Conservation (phyloP, 2,329 filamentous ascomycete species). For the Epichloe sp. region DNA sequence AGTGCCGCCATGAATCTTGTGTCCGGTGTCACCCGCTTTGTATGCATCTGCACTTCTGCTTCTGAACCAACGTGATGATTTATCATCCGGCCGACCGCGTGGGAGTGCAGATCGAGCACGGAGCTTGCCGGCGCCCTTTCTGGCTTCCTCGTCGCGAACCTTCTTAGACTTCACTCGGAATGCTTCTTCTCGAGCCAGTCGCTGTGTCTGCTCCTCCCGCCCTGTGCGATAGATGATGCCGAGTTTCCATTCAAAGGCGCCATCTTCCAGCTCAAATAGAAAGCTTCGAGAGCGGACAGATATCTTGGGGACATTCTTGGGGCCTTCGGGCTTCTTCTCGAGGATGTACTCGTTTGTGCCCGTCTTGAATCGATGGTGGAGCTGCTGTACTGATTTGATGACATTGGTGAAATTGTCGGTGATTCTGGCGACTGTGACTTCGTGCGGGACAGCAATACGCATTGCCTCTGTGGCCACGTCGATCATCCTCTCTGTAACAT, state of each 20-base stretch:
- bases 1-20: conserved; percentile 24
- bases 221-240: conserved; percentile 88
- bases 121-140: conserved; percentile 37
- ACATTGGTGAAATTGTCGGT: conserved; percentile 90
- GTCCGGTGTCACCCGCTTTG: conserved; percentile 17
- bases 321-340: conserved; percentile 70
- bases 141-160: conserved; percentile 57
- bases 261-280: conserved; percentile 87
- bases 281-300: conserved; percentile 71
- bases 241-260: conserved; percentile 93
- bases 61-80: conserved; percentile 26
- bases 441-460: conserved; percentile 77
- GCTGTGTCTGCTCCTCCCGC: conserved; percentile 76
- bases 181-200: conserved; percentile 78
- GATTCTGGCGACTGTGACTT: conserved; percentile 76
- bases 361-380: conserved; percentile 86
- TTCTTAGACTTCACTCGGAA: conserved; percentile 80
- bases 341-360: conserved; percentile 80
- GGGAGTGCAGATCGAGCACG: conserved; percentile 41
- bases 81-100: conserved; percentile 20
- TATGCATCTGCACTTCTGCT: conserved; percentile 43
- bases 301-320: conserved; percentile 76
- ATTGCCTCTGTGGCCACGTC: conserved; percentile 79
- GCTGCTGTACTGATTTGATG: conserved; percentile 72
- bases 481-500: conserved; percentile 65